Percentiles rank a stretch among this genome's conserved stretches.
Evolutionary conservation across 495 filamentous ascomycete species (phyloP).

Genomic region (Entonaema liquescens): DNA sequence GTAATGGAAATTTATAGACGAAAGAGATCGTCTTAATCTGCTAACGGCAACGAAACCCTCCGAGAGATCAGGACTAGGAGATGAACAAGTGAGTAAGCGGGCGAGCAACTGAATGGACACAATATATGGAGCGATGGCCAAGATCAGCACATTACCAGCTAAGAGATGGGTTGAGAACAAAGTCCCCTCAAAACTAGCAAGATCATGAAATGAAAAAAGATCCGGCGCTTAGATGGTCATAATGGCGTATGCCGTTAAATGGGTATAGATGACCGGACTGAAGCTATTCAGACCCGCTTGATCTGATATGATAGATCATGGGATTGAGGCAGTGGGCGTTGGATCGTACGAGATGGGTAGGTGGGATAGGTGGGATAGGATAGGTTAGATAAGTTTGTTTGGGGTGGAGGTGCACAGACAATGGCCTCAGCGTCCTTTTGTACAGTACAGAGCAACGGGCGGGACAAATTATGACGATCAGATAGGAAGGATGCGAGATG

Average conservation of each 20-base stretch:
- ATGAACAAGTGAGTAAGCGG: conserved; percentile 14
- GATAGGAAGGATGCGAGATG: conserved; percentile 45
- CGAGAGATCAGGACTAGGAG: neutral
- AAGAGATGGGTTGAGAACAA: conserved; percentile 4
- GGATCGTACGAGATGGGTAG: conserved; percentile 6
- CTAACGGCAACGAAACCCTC: neutral
- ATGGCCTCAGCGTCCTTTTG: conserved; percentile 15
- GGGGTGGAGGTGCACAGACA: conserved; percentile 25
- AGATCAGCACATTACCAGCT: conserved; percentile 29
- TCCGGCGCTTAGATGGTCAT: conserved; percentile 1
- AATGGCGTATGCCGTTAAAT: neutral
- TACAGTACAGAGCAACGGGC: conserved; percentile 38
- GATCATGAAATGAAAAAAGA: neutral
- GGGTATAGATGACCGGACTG: conserved; percentile 4
- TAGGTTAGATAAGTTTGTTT: conserved; percentile 2
- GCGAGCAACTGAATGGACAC: conserved; percentile 24
- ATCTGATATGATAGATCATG: neutral
- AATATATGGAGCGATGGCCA: conserved; percentile 22
- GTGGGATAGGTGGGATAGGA: conserved; percentile 8
- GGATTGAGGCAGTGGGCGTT: conserved; percentile 3
- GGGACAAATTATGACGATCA: conserved; percentile 39
- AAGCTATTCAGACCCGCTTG: conserved; percentile 26
- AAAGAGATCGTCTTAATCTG: conserved; percentile 17
- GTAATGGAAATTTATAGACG: conserved; percentile 30
- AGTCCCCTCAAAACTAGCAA: neutral